Base-by-base conservation (phyloP, 176 grass and related monocot genomes). In the Bolboschoenus planiculmis region DNA sequence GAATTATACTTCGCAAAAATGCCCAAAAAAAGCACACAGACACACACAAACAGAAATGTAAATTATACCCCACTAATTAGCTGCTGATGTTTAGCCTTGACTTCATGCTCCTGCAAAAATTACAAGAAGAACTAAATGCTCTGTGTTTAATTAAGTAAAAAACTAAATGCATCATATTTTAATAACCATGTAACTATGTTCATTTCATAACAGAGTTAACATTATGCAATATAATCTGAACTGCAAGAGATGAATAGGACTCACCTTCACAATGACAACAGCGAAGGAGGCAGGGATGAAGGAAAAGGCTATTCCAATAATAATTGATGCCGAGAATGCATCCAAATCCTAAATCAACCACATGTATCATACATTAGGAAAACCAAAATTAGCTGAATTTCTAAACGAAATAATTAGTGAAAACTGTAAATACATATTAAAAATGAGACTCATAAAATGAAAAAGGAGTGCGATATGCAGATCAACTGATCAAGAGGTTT, bases 211-310 rank as follows among this genome's bases (percentile, higher is more conserved):
- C 23, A 48, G 20, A 71, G 23, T 43, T 73, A 46, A 73, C 10
- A 26, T 26, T 73, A 27, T 73, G 13, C 40, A 42, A 73, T 46
- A 24, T 44, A 73, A 40, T 56, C 29, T 70, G 7, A 23, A 75
- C 57, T 4, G n/a, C 16, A 5, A 33, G 10, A 83, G 43, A 57
- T 46, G 36, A 73, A 73, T 44, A 14, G 8, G 68, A 81, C 50
- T 75, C 23, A 83, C 87, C 87, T 89, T 89, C 58, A 89, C 87
- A 82, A 89, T 89, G 11, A 83, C 30, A 66, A 89, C 87, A 44
- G 87, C 87, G 55, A 89, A 89, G 71, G 87, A 89, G 66, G 87
- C 87, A 53, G 87, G 87, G 30, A 89, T 89, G 55, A 89, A 89
- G 15, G 83, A 89, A 78, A 89, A 89, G 24, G 87, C 87, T 56